Evolutionary conservation across 1,284 basidiomycete genomes (phyloP).

Genomic region (Ceratobasidium sp.): DNA sequence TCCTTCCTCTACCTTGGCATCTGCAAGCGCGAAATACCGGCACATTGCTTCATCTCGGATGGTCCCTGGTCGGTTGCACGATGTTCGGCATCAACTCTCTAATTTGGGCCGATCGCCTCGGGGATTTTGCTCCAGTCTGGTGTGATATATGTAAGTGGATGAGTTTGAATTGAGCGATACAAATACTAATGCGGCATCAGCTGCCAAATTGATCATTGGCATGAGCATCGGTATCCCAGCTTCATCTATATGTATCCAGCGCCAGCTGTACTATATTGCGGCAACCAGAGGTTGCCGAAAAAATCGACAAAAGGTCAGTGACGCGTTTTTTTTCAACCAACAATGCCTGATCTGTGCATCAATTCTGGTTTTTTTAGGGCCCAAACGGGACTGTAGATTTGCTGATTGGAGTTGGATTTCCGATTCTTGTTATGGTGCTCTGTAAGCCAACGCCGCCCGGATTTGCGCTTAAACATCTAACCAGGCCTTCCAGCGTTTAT

Average conservation of each 20-base stretch:
- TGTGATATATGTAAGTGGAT: constrained; percentile 3
- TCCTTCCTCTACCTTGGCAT: not conserved
- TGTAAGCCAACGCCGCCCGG: too few species aligned
- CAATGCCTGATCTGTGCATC: not conserved
- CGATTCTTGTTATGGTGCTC: constrained; percentile 64
- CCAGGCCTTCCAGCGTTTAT: constrained; percentile 25
- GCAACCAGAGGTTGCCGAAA: constrained; percentile 53
- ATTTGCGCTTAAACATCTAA: too few species aligned
- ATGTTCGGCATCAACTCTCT: not conserved
- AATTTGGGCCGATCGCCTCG: constrained; percentile 3
- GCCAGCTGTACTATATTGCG: constrained; percentile 65
- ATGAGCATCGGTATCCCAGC: constrained; percentile 61
- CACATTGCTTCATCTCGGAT: constrained; percentile 1
- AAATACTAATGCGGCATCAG: constrained; percentile 54
- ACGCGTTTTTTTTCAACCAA: too few species aligned
- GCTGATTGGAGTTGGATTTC: constrained; percentile 61
- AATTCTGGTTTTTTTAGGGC: not conserved
- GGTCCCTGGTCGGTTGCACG: not conserved
- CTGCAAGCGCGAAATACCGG: not conserved
- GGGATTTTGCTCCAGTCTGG: not conserved
- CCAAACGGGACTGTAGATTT: constrained; percentile 60
- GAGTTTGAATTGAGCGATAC: not conserved
- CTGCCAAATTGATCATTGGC: constrained; percentile 56
- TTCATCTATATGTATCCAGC: constrained; percentile 64
- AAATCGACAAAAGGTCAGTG: too few species aligned